Evolutionary conservation across 225 moss, liverwort and hornwort genomes (phyloP), one percentile per base, ranked within the genome.

Genomic region (Pseudoscleropodium purum): DNA sequence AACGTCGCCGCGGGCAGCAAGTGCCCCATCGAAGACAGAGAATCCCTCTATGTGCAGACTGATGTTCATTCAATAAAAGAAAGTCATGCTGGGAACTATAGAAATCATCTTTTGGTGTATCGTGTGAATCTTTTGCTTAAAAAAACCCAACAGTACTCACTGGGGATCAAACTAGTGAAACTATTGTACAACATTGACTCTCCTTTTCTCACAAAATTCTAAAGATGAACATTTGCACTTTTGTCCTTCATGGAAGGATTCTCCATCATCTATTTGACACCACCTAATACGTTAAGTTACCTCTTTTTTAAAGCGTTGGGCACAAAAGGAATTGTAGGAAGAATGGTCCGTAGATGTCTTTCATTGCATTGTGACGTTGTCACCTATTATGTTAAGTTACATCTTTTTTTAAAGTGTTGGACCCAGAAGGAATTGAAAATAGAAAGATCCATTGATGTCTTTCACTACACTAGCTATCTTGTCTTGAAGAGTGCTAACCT

Each of bases 401-500:
- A 2, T 68, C 17, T 19, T 24, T 69, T 37, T 69, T 17, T 9
- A 33, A 63, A 70, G 8, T 1, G 5, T 25, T 39, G 1, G 15
- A 7, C 1, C 25, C 8, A n/a, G 24, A 69, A 23, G 14, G 4
- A 69, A 13, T 19, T n/a, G 39, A 69, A 39, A 7, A 24, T 0
- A 39, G 2, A 13, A 13, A 23, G 61, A 61, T 61, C 7, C 0
- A 0, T 23, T 23, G n/a, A 68, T 23, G 12, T 68, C 68, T 34
- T 36, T 36, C 18, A 66, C 7, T 56, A 1, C 18, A 18, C 0
- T 36, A 3, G 0, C 6, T 36, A 1, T 11, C 29, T 20, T 67
- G 36, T 36, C 54, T 51, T 3, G 3, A 54, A 37, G 4, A 68
- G 5, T 21, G 4, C 37, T 23, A 39, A n/a, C 21, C 5, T 45